phyloP scores from a whole-genome alignment of 2,329 filamentous ascomycete genomes.

The Penicillium verrucosum region DNA sequence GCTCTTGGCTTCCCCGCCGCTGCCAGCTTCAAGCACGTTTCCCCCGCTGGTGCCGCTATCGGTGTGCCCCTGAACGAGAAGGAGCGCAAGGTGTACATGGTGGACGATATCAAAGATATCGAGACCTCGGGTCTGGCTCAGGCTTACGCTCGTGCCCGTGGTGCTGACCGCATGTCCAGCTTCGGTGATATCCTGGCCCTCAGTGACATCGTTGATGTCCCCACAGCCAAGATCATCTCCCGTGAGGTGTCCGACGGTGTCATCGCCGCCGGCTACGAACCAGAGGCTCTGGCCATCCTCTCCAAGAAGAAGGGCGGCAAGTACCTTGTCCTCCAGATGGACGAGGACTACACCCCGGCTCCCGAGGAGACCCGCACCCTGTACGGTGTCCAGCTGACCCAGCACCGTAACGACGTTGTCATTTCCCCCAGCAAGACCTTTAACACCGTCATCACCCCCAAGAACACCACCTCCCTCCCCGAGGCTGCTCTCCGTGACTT shows the following conservation, averaged over 20 bases:
- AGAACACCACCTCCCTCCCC: constrained; percentile 68
- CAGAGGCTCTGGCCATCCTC: constrained; percentile 82
- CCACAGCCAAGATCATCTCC: constrained; percentile 95
- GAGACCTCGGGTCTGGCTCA: constrained; percentile 83
- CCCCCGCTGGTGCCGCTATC: constrained; percentile 91
- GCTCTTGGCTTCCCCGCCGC: constrained; percentile 85
- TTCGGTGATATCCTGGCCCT: constrained; percentile 96
- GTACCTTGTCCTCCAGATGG: constrained; percentile 94
- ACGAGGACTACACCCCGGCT: constrained; percentile 76
- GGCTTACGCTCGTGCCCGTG: constrained; percentile 91
- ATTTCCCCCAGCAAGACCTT: constrained; percentile 81
- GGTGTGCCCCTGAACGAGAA: constrained; percentile 79
- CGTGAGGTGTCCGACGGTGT: constrained; percentile 97
- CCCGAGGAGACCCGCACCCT: constrained; percentile 76
- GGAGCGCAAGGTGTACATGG: constrained; percentile 97
- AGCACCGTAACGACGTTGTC: constrained; percentile 87
- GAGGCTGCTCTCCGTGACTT: constrained; percentile 83
- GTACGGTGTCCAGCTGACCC: constrained; percentile 82
- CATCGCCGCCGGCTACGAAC: constrained; percentile 82
- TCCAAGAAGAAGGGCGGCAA: constrained; percentile 98
- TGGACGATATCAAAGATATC: constrained; percentile 88
- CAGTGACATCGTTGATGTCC: constrained; percentile 82
- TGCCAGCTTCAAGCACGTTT: constrained; percentile 98
- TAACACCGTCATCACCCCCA: constrained; percentile 78
- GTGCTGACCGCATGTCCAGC: constrained; percentile 97